Base-by-base conservation (phyloP, 1,284 basidiomycete genomes). In the Boletus semigastroideus region DNA sequence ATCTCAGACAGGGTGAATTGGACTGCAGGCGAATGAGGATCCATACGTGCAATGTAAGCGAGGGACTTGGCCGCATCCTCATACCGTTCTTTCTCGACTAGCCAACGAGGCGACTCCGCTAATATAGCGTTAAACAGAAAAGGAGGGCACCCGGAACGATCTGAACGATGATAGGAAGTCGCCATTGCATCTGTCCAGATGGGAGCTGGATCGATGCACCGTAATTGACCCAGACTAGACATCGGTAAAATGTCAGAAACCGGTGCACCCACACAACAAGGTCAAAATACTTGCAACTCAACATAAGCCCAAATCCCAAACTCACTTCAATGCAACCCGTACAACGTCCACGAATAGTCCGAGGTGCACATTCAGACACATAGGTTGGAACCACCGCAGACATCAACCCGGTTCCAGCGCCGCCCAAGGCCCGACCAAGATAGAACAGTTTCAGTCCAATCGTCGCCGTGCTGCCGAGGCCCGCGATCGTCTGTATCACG, bases 51-150 rank as follows among this genome's bases (percentile, higher is more conserved):
- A 27, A 79, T 74, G 60, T 74, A 78, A 19, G 77, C 78, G 34
- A 84, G 74, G 8, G 75, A 73, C 28, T 59, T 63, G 6, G 78
- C 78, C 1, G 83, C 82, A 11, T 74, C 67, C n/a, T 79, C 77
- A 44, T 77, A 74, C 36, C 74, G 70, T 51, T 74, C 77, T 49
- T 75, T 77, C 59, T 79, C 75, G n/a, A 84, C 76, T 14, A 85
- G 71, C 81, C 82, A 86, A 3, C 84, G 76, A 5, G 82, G 82
- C 3, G 81, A 80, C 61, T 85, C 84, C 6, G 77, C 55, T 80
- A 76, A 61, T 82, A 78, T 40, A 75, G 55, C 69, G 80, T 78
- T 5, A 72, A 67, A 25, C 76, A 16, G 12, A 77, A 62, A 56
- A 79, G 78, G 4, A 82, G 54, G 10, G 74, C 66, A 2, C 78